These are phyloP conservation scores for Yueomyces sp. DNA, from an alignment of 805 yeast species.

Conservation along the genomic window DNA sequence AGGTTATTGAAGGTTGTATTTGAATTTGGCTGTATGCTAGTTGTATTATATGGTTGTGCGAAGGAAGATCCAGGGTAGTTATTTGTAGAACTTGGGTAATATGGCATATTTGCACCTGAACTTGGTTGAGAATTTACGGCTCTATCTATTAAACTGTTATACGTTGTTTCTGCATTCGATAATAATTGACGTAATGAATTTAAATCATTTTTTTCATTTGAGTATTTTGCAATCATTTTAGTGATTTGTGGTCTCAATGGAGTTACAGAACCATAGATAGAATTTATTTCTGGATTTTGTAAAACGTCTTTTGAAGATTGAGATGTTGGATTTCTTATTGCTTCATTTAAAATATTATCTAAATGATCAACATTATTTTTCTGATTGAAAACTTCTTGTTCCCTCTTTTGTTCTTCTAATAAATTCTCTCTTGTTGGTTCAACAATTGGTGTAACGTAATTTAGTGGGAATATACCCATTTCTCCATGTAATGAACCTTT, in stretches of 20 bases:
- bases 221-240: slow-evolving; percentile 62
- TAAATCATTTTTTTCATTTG: slow-evolving; percentile 66
- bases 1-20: too few species aligned
- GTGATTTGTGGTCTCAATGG: slow-evolving; percentile 66
- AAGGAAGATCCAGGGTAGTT: too few species aligned
- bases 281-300: slow-evolving; percentile 55
- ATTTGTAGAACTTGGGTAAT: too few species aligned
- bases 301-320: slow-evolving; percentile 26
- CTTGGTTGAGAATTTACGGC: slow-evolving; percentile 18
- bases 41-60: too few species aligned
- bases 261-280: slow-evolving; percentile 56
- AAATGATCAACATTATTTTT: slow-evolving; percentile 56
- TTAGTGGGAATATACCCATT: slow-evolving; percentile 82
- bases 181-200: slow-evolving; percentile 58
- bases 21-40: too few species aligned
- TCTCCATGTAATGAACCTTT: slow-evolving; percentile 73
- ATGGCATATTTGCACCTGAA: neutral
- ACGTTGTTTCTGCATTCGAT: slow-evolving; percentile 51
- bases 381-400: slow-evolving; percentile 39
- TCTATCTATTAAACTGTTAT: slow-evolving; percentile 55
- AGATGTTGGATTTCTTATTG: slow-evolving; percentile 7
- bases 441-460: slow-evolving; percentile 72
- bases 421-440: slow-evolving; percentile 53
- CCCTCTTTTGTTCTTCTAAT: slow-evolving; percentile 34
- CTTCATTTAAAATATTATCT: slow-evolving; percentile 19